Conservation (phyloP, 148 eudicot genomes). For the Rhododendron simsii region DNA sequence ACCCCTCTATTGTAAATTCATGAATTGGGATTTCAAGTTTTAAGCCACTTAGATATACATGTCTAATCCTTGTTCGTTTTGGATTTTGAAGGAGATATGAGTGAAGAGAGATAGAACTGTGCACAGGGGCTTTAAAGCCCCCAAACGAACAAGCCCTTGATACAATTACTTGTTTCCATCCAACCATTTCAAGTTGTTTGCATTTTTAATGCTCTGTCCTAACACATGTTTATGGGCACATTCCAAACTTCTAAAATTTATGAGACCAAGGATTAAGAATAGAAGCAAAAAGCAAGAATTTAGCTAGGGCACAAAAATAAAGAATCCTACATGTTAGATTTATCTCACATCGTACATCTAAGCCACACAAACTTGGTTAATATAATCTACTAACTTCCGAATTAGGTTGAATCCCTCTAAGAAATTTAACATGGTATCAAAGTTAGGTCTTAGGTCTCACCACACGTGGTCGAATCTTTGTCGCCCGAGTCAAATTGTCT, state of each 20-base stretch:
- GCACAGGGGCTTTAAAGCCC: too few relatives aligned
- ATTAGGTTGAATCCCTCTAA: too few relatives aligned
- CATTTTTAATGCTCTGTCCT: neutral
- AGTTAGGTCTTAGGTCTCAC: too few relatives aligned
- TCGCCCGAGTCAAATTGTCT: too few relatives aligned
- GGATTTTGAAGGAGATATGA: too few relatives aligned
- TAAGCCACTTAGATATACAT: neutral
- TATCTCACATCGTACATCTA: too few relatives aligned
- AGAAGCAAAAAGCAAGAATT: neutral
- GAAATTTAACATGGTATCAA: too few relatives aligned
- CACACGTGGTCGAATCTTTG: too few relatives aligned
- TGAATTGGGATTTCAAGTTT: neutral
- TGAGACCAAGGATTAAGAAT: neutral
- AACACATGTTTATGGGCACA: neutral
- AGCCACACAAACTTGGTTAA: too few relatives aligned
- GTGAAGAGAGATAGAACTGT: too few relatives aligned
- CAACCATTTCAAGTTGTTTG: neutral
- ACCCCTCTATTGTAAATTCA: neutral
- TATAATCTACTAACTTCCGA: too few relatives aligned
- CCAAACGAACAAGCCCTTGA: neutral
- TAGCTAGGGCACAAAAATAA: neutral
- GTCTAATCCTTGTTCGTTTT: neutral
- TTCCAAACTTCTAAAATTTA: too few relatives aligned
- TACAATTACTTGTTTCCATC: neutral
- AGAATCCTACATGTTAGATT: neutral